A percentile compares a stretch with the other conserved stretches of the same genome.
These are phyloP conservation scores for Aurantiochytrium sp. DNA, from an alignment of 108 stramenopile genomes.

Conservation along the genomic window DNA sequence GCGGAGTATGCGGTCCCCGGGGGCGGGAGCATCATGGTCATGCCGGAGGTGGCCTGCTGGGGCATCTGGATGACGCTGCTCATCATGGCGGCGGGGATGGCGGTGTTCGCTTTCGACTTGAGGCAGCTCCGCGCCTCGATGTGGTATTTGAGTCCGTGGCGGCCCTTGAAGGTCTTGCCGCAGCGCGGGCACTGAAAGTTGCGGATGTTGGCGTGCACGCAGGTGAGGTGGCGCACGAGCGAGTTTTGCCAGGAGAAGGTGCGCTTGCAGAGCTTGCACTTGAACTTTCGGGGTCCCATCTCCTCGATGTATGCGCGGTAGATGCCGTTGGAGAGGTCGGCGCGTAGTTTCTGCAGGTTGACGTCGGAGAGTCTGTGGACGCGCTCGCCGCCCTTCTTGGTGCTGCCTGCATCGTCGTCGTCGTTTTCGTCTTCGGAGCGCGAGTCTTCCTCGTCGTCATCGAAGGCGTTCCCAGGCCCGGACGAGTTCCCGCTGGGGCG, in stretches of 20 bases:
- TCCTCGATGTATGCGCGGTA: neutral
- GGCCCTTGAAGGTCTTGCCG: neutral
- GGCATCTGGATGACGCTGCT: neutral
- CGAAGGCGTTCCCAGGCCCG: neutral
- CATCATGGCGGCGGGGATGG: neutral
- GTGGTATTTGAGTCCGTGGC: slow-evolving; percentile 8
- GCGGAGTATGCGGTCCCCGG: neutral
- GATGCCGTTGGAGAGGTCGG: neutral
- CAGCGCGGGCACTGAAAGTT: slow-evolving; percentile 1
- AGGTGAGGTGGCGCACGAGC: neutral
- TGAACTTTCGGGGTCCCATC: neutral
- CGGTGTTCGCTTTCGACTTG: neutral
- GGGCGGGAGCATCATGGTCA: neutral
- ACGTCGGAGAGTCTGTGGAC: neutral
- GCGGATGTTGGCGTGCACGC: neutral
- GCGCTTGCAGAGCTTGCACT: neutral
- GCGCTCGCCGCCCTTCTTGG: neutral
- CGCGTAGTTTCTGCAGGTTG: neutral
- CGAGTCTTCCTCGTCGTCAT: neutral
- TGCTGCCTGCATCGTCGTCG: neutral
- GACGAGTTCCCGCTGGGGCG: neutral
- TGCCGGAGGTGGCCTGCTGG: neutral
- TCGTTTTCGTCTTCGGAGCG: neutral
- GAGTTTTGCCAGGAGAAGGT: slow-evolving; percentile 24
- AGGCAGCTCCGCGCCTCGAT: slow-evolving; percentile 11